These are phyloP conservation scores for Tuber indicum DNA, from an alignment of 495 filamentous ascomycete genomes.

Conservation along the genomic window DNA sequence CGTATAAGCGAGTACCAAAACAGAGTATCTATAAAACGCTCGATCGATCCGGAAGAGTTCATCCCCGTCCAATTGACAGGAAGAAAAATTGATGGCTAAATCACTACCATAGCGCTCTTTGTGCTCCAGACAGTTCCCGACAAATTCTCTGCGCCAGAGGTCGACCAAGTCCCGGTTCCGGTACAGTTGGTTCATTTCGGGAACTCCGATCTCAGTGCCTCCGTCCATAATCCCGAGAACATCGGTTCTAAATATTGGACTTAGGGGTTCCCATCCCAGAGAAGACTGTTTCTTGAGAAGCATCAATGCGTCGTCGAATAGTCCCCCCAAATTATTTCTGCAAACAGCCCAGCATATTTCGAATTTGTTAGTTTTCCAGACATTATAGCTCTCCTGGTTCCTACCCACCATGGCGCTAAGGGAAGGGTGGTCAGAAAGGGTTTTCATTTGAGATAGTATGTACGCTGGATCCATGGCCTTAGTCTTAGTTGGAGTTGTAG, in stretches of 20 bases:
- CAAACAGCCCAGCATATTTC: conserved; percentile 6
- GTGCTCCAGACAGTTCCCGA: not conserved
- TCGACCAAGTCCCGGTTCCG: not conserved
- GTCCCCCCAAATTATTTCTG: not conserved
- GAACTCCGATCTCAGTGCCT: not conserved
- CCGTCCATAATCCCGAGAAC: not conserved
- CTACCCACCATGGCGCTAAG: not conserved
- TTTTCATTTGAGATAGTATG: not conserved
- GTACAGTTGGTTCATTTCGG: not conserved
- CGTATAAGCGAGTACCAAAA: not conserved
- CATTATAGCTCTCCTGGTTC: not conserved
- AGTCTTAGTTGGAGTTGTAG: not conserved
- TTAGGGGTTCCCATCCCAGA: not conserved
- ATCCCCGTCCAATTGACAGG: not conserved
- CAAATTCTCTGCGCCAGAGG: not conserved
- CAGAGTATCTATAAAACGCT: not conserved
- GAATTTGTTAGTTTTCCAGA: not conserved
- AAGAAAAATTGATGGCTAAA: not conserved
- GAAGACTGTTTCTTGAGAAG: conserved; percentile 4
- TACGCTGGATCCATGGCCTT: not conserved
- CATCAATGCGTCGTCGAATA: not conserved
- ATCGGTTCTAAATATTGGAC: not conserved
- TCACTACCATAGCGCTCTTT: not conserved
- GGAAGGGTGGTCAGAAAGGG: not conserved
- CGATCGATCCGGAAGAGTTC: not conserved